Conservation (phyloP, 2,329 filamentous ascomycete genomes). For the Fusarium verticillioides region DNA sequence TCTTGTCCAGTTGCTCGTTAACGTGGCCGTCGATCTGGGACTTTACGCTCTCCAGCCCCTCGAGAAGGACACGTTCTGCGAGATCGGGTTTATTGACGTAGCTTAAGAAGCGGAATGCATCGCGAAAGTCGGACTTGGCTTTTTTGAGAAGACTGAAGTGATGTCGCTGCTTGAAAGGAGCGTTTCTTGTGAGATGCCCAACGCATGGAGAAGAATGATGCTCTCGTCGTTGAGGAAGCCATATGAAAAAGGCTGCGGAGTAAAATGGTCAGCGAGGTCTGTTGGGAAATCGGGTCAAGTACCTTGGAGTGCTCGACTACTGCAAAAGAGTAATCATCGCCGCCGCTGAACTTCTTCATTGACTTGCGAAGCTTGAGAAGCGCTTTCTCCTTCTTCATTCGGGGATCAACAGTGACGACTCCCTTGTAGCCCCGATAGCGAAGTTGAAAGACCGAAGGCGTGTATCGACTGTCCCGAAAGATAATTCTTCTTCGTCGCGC, state of each 20-base stretch:
- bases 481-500: background rate
- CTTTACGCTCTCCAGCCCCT: background rate
- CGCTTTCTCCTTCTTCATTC: background rate
- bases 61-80: background rate
- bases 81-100: background rate
- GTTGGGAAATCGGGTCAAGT: accelerated
- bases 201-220: background rate
- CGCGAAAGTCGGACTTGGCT: background rate
- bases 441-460: background rate
- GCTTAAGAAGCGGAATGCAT: background rate
- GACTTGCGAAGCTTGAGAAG: background rate
- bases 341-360: conserved; percentile 10
- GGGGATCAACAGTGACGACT: background rate
- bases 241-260: background rate
- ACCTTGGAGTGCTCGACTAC: conserved; percentile 6
- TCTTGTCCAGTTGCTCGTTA: background rate
- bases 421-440: conserved; percentile 4
- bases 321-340: background rate
- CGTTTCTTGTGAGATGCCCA: background rate
- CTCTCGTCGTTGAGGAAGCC: background rate
- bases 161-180: background rate
- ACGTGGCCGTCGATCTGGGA: background rate
- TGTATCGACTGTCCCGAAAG: background rate
- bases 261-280: background rate
- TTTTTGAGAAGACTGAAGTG: background rate